Evolutionary conservation across 2,329 filamentous ascomycete species (phyloP).

Genomic region (Ophiostoma tasmaniense): DNA sequence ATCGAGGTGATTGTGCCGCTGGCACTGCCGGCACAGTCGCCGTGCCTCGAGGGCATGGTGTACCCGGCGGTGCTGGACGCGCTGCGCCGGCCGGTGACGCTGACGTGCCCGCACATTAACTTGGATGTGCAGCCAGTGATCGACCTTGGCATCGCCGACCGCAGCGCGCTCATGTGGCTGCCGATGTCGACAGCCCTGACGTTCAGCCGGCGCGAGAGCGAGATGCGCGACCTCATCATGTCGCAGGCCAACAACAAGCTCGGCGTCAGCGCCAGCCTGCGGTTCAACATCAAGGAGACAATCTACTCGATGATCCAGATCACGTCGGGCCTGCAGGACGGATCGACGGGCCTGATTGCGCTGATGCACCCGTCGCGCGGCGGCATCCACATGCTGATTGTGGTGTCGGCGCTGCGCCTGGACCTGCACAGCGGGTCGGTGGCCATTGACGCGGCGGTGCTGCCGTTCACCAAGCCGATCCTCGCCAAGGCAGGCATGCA

Average conservation of each 20-base stretch:
- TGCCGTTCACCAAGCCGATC: background rate
- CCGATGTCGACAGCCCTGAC: constrained; percentile 27
- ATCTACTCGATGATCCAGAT: background rate
- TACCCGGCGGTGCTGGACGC: constrained; percentile 29
- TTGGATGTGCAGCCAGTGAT: constrained; percentile 38
- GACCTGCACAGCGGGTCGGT: background rate
- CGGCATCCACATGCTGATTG: background rate
- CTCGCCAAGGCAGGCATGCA: background rate
- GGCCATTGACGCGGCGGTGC: background rate
- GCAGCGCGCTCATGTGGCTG: background rate
- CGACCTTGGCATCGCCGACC: constrained; percentile 29
- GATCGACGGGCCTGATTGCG: constrained; percentile 7
- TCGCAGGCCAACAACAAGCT: background rate
- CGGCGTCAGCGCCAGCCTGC: background rate
- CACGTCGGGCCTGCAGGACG: constrained; percentile 14
- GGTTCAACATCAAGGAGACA: background rate
- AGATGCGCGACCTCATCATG: constrained; percentile 22
- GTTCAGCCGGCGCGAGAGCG: constrained; percentile 36
- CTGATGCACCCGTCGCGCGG: background rate
- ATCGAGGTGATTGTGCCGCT: constrained; percentile 36
- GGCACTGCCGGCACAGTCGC: constrained; percentile 24
- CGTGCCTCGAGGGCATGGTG: constrained; percentile 28
- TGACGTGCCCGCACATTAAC: constrained; percentile 36
- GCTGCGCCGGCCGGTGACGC: constrained; percentile 27
- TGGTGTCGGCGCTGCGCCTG: constrained; percentile 2